Base-by-base conservation (phyloP, 495 filamentous ascomycete species). In the Penicillium arizonense region DNA sequence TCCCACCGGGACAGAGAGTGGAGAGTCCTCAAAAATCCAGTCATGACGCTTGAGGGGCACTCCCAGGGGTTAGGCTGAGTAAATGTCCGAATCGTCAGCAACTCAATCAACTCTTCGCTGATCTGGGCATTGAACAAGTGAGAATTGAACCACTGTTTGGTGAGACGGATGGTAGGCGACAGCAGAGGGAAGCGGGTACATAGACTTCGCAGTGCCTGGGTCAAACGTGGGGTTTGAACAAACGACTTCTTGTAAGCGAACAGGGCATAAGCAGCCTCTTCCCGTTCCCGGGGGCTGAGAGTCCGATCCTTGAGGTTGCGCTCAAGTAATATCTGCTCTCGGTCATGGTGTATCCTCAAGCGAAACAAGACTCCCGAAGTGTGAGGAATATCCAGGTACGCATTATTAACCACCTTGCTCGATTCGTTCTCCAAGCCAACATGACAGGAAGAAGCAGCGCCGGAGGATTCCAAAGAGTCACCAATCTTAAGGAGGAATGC, bases 401-500 rank as follows among this genome's bases (percentile, higher is more conserved):
- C 81, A 47, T 83, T 78, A 63, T 97, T 97, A 34, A 87, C 77
- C 5, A 84, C 77, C 36, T 79, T 80, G 39, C 73, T 76, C 21
- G 76, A 71, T 44, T 82, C 76, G 49, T 92, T 93, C 65, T 97
- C 94, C 23, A 97, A 71, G 1, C 94, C 93, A 35, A 97, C 63
- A 38, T 82, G 81, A 30, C 84, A 83, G 14, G 67, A 77, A 5
- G 63, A 64, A 41, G 86, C 64, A 13, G 68, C 64, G 16, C 79
- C 77, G 7, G 72, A 70, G 37, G 82, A 75, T 53, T 86, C 76
- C 8, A 98, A 69, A 0, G 88, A 79, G 43, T 83, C 84, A 23
- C 83, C 85, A 44, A 97, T 86, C 65, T 88, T 92, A 6, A 95
- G 63, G 2, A 97, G 78, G 63, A 98, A 95, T 0, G 93, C 95